Evolutionary conservation across 2,329 filamentous ascomycete genomes (phyloP).

Genomic region (Calonectria multiphialidica): DNA sequence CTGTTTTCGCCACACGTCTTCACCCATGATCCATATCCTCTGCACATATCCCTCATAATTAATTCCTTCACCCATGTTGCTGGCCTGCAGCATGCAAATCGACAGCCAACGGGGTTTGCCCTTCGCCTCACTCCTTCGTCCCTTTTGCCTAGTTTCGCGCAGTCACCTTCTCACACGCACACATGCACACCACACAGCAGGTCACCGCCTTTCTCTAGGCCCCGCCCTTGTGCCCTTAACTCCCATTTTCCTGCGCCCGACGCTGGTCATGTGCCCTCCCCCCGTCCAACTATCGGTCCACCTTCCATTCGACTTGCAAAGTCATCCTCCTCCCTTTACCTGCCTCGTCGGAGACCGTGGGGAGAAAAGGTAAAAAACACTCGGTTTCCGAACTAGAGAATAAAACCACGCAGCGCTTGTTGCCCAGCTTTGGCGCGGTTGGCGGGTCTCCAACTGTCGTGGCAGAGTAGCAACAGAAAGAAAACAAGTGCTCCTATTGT

Average conservation of each 20-base stretch:
- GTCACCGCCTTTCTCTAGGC: constrained; percentile 30
- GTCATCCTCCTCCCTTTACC: constrained; percentile 3
- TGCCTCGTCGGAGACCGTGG: background rate
- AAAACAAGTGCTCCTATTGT: background rate
- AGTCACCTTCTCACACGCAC: background rate
- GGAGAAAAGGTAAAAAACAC: background rate
- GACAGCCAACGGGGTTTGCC: constrained; percentile 12
- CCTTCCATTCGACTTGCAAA: constrained; percentile 1
- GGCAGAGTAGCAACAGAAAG: background rate
- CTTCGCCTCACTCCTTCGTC: constrained; percentile 19
- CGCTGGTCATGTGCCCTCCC: constrained; percentile 36
- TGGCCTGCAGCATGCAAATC: constrained; percentile 4
- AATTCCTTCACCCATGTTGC: constrained; percentile 3
- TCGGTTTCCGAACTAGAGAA: background rate
- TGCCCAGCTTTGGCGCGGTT: background rate
- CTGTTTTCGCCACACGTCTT: background rate
- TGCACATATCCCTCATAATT: constrained; percentile 2
- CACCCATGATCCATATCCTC: constrained; percentile 7
- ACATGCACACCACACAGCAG: background rate
- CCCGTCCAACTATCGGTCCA: constrained; percentile 15
- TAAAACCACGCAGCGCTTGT: background rate
- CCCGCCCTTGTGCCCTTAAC: constrained; percentile 29
- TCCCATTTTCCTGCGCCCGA: constrained; percentile 31
- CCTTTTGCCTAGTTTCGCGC: constrained; percentile 31
- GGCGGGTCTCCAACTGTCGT: background rate